Percentiles rank a stretch among this genome's conserved stretches.
These are phyloP conservation scores for Arachis stenosperma DNA, from an alignment of 306 rosid species.

Conservation along the genomic window DNA sequence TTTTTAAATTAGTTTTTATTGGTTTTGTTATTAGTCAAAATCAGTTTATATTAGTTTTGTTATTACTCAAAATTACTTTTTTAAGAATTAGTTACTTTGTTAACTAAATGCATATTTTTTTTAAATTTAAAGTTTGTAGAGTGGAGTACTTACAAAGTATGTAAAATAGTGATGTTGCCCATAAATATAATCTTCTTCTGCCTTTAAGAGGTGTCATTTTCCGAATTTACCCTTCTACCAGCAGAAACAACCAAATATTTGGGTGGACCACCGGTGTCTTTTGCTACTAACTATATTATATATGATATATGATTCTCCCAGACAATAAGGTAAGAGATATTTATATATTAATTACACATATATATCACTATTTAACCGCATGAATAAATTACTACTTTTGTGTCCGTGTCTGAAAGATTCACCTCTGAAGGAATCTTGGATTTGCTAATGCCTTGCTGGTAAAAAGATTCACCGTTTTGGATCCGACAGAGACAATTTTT, in stretches of 20 bases:
- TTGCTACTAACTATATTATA: no score
- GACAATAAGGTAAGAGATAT: background rate
- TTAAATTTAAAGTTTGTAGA: no score
- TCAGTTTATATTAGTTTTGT: no score
- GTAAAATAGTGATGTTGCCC: no score
- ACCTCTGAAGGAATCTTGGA: conserved; percentile 31
- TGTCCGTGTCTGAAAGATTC: conserved; percentile 41
- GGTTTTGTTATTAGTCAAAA: no score
- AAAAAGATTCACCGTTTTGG: conserved; percentile 26
- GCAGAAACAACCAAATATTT: conserved; percentile 14
- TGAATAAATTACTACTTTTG: conserved; percentile 5
- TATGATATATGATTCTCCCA: background rate
- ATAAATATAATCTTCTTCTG: no score
- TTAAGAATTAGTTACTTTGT: no score
- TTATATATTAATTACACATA: background rate
- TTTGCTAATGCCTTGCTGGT: background rate
- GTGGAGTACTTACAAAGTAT: no score
- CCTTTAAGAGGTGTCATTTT: no score
- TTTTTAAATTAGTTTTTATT: no score
- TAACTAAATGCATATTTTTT: no score
- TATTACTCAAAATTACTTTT: no score
- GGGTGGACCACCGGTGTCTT: background rate
- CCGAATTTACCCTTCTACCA: background rate
- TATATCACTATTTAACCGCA: background rate
- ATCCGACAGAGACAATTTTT: background rate